Base-by-base conservation (phyloP, 106 monocot genomes). In the Xerophyta viscosa region DNA sequence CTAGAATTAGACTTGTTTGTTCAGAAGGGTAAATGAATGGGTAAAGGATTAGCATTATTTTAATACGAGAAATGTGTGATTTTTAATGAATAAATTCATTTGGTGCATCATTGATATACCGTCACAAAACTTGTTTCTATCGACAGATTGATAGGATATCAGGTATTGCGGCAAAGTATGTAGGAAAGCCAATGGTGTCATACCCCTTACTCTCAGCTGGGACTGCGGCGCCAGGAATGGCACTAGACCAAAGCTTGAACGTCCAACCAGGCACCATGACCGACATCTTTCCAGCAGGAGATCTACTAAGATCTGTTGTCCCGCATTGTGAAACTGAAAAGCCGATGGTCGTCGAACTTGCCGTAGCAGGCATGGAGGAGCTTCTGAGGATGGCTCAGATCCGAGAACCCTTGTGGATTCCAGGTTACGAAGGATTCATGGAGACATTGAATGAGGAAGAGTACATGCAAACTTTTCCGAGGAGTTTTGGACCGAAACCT, bases 331-430 rank as follows among this genome's bases (percentile, higher is more conserved):
- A 78, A 7, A 63, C 66, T 2, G 89, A 96, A 19, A 88, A 86
- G 58, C 78, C 89, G 0, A 54, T 79, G 73, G 64, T 96, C 6
- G 68, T 89, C n/a, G 89, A 96, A 63, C 82, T 96, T 0, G 96
- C 88, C 1, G 96, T 96, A 1, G 70, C 84, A 0, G 88, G 88
- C 27, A 96, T 96, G 88, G 96, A 96, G 42, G 96, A 96, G 73
- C 77, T 96, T 20, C 48, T 88, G 2, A 56, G 96, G 21, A 85
- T 89, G 85, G 75, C 96, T 4, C 81, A 86, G 63, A 67, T 85
- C 2, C 70, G 72, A 0, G 89, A 89, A 48, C 88, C 96, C 0
- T 41, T 96, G 18, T 96, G 96, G 96, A 52, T 46, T 9, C 48
- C 49, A 0, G 56, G 61, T 11, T 44, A 52, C 2, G 79, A 68